Evolutionary conservation across 2,329 filamentous ascomycete genomes (phyloP).

Genomic region (Sordariomycetes sp.): DNA sequence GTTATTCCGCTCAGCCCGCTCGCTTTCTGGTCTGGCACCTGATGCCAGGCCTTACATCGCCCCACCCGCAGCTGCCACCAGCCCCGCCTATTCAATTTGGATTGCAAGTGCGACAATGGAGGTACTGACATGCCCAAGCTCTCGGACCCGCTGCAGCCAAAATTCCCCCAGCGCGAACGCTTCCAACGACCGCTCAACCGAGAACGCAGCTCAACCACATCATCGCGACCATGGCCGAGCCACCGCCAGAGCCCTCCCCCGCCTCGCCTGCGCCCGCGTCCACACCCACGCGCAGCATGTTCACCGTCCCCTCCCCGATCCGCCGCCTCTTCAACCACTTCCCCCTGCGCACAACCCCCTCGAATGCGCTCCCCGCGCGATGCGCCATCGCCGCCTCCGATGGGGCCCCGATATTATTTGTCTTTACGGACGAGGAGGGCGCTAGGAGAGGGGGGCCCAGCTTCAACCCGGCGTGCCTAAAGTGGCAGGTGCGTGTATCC

Average conservation of each 20-base stretch:
- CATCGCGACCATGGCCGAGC: neutral
- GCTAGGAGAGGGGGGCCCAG: constrained; percentile 55
- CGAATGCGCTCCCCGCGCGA: constrained; percentile 63
- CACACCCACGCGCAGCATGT: neutral
- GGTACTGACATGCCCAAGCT: too few relatives aligned
- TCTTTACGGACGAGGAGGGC: constrained; percentile 62
- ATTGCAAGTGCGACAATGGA: too few relatives aligned
- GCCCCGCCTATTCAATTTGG: too few relatives aligned
- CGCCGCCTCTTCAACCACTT: constrained; percentile 77
- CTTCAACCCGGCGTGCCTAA: constrained; percentile 87
- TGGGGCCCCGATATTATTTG: constrained; percentile 51
- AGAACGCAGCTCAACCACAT: neutral
- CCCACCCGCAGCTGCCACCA: too few relatives aligned
- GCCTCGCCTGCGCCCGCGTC: neutral
- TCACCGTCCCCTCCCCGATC: constrained; percentile 61
- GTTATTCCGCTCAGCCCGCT: too few relatives aligned
- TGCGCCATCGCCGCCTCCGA: constrained; percentile 26
- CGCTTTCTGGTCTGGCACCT: too few relatives aligned
- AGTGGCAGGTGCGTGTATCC: constrained; percentile 71
- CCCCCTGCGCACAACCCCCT: constrained; percentile 64
- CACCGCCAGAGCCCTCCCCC: neutral
- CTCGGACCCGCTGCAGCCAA: neutral
- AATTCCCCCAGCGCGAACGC: neutral
- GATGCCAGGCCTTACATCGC: too few relatives aligned
- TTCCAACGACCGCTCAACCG: neutral